Evolutionary conservation across 345 rosid species (phyloP), one percentile per base, ranked within the genome.

Genomic region (Gossypium mustelinum): DNA sequence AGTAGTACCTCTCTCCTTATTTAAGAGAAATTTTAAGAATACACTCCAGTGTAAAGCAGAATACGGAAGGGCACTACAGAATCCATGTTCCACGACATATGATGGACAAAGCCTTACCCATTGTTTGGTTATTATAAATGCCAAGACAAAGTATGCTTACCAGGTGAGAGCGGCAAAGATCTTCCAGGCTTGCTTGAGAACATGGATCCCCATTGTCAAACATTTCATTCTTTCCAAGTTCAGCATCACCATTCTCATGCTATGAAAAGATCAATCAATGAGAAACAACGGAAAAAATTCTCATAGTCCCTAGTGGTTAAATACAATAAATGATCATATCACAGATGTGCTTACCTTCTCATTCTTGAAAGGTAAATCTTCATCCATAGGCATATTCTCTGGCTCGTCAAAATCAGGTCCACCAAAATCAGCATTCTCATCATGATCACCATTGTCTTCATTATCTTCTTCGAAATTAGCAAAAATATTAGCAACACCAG

Each of bases 151-250:
- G 68, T 70, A 10, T 73, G 72, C 87, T 87, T 86, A 95, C 99
- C 54, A 95, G 87, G 84, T 95, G 99, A 76, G 93, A 91, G 58
- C 91, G 97, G 77, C 98, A 95, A 62, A 95, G 97, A 84, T 93
- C 98, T 86, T 91, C 98, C 73, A 95, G 84, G 86, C 86, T 95
- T 80, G 87, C 85, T 81, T 84, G 89, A 79, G 89, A 85, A 55
- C 74, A 75, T 61, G 82, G 83, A 68, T 62, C 84, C 50, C 75
- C 86, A 41, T 78, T 68, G 54, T 79, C 89, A 76, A 82, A 86
- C 67, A 83, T 86, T 70, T 82, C 84, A 75, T 81, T 58, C 68
- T 68, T 52, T 67, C 78, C 84, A 68, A 79, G 76, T 25, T 70
- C 81, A 67, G 86, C 77, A 44, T 81, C 54, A 52, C 62, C 77